Conservation (phyloP, 306 rosid species). For the Trifolium subterraneum region DNA sequence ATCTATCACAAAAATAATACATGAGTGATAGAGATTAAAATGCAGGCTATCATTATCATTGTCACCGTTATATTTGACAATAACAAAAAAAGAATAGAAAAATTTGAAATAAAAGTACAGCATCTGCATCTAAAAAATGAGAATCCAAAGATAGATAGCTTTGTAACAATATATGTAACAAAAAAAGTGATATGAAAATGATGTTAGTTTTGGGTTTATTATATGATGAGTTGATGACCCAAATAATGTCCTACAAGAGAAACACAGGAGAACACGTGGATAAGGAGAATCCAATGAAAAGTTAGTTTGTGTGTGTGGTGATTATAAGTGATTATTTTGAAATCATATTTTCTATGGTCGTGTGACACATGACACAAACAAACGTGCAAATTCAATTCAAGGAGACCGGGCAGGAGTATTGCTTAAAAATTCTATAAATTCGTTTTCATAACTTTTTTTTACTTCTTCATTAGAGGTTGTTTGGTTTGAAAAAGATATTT, state of each 20-base stretch:
- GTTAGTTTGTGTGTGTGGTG: neutral
- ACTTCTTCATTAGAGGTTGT: no score
- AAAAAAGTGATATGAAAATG: constrained; percentile 23
- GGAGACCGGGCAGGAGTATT: neutral
- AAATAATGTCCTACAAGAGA: constrained; percentile 27
- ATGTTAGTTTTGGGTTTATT: constrained; percentile 42
- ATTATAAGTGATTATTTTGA: neutral
- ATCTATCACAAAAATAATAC: constrained; percentile 31
- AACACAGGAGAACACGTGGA: constrained; percentile 28
- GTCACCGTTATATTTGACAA: constrained; percentile 27
- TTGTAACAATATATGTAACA: constrained; percentile 31
- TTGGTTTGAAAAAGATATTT: no score
- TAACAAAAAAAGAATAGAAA: constrained; percentile 44
- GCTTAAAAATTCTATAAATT: no score
- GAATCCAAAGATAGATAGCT: constrained; percentile 54
- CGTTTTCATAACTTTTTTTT: no score
- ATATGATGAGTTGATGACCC: constrained; percentile 40
- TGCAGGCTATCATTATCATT: constrained; percentile 45
- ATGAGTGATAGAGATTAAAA: constrained; percentile 29
- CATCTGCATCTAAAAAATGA: constrained; percentile 42
- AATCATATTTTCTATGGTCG: neutral
- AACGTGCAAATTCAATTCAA: neutral
- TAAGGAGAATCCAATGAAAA: constrained; percentile 60
- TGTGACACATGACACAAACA: neutral
- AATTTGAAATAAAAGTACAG: constrained; percentile 38